Evolutionary conservation across 768 basidiomycete species (phyloP), one percentile per base, ranked within the genome.

Genomic region (Amanita phalloides): DNA sequence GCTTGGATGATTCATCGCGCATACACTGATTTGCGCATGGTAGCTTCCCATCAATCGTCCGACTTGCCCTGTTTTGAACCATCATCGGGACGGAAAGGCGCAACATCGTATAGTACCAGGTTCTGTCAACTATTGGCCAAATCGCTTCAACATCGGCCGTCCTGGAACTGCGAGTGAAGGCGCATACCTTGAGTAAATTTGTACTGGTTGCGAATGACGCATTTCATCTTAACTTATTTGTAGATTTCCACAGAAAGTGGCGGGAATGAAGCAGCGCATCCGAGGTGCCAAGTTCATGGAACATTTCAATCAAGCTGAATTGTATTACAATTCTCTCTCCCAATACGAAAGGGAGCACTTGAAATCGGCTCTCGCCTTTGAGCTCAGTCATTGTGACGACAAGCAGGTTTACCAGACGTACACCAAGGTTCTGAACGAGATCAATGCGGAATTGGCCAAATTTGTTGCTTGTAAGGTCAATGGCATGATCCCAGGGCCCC

Each of bases 31-130:
- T 28, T 20, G 41, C 53, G 36, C 2, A 23, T 25, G 13, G 17
- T 45, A 83, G 76, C 66, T 93, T 20, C 90, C 91, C 13, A 90
- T 94, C 58, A 94, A 94, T 60, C 74, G 84, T n/a, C 83, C 86
- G 3, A 61, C 86, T 3, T 90, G 87, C 56, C 88, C 86, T 1
- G 79, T 88, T 30, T 64, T 86, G 66, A 86, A 82, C 58, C 73
- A 79, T 53, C 69, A 85, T 39, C 78, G 85, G 36, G 84, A 82
- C 58, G 86, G 86, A 1, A 61, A 71, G 54, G 64, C 66, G 52
- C 74, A 82, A 45, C 74, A 77, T 54, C 76, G 69, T 26, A 86
- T 87, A 53, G 68, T 71, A 42, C 78, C 75, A 60, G 76, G 75
- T 48, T 64, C 55, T 4, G 65, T 84, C 58, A 91, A 91, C 58